Base-by-base conservation (phyloP, 495 filamentous ascomycete genomes). In the Aspergillus biplanus region DNA sequence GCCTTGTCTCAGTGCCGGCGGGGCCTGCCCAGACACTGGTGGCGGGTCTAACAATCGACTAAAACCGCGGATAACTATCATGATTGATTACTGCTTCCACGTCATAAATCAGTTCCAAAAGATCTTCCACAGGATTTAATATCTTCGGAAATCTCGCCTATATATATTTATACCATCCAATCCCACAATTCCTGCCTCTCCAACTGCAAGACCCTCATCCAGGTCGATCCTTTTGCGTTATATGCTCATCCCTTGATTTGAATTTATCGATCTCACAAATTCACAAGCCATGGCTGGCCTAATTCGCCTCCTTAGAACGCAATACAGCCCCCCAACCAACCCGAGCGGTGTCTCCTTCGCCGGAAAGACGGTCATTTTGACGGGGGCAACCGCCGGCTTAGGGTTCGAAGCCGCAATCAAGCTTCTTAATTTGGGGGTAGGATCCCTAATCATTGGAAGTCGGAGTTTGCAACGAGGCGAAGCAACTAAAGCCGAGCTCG, bases 301-400 rank as follows among this genome's bases (percentile, higher is more conserved):
- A 3, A 61, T 78, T n/a, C 70, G 75, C 12, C 73, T 82, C 39
- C 67, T 78, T 6, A 74, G 71, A 50, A 70, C 69, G 60, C 77
- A 78, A 64, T 75, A 71, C 39, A 75, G 61, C 11, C 72, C 77
- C 3, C 80, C 80, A 0, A 66, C 64, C 18, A 74, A 80, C 39
- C 76, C 76, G 7, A 69, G 56, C 7, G 67, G 62, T 15, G 63
- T 73, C 33, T 77, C 77, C 3, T 80, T 82, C 50, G 73, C 74
- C 8, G 78, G 78, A 33, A 82, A 81, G 64, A 82, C 83, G 7
- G 78, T 87, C 53, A 61, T 89, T 31, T 67, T 88, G 13, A 89
- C 85, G 9, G 86, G 85, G 18, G 80, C 85, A 49, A 87, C 74
- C 44, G 80, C 77, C 4, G 82, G 82, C 9, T 65, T 85, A 15